Evolutionary conservation across 371 early-diverging fungal species (phyloP), one percentile per base, ranked within the genome.

Genomic region (Mucor sp.): DNA sequence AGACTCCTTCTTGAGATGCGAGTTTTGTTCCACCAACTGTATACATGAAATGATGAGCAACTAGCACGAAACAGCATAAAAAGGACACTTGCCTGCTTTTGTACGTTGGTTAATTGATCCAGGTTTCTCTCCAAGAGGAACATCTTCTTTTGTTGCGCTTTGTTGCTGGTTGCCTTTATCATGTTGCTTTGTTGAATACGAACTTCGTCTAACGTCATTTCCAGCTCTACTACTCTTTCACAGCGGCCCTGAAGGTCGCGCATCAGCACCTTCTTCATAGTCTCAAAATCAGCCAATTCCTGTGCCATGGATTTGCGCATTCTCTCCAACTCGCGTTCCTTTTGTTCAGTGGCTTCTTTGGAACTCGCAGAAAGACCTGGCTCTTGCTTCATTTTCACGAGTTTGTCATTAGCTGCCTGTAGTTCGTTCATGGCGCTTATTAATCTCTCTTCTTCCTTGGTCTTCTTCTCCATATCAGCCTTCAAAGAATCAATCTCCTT

Each of bases 181-280:
- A 95, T 89, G 64, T 84, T 90, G 68, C 92, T 90, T 78, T 95
- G 93, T 78, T 96, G 94, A 70, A 93, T 94, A 6, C 94, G 88
- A 2, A 93, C 89, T 67, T 97, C 97, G 68, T 97, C 99, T 56
- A 98, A 81, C 0, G 93, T 88, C 72, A 97, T 91, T 76, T 97
- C 97, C 17, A 97, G 87, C 80, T 97, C 97, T 17, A 97, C 96
- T 11, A 82, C 94, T 82, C 93, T 94, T 74, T 99, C 97, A 80
- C 97, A 97, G 19, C 97, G 91, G 82, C 92, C 91, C 77, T 97
- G 96, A 41, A 99, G 87, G 71, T 97, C 98, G 28, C 94, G 90
- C 97, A 97, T 95, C 63, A 99, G 81, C 25, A 94, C 92, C 86
- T 95, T 95, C 86, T 96, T 96, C 96, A 97, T 96, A 56, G 91